Base-by-base conservation (phyloP, 2,329 filamentous ascomycete genomes). In the Chaetomium strumarium region DNA sequence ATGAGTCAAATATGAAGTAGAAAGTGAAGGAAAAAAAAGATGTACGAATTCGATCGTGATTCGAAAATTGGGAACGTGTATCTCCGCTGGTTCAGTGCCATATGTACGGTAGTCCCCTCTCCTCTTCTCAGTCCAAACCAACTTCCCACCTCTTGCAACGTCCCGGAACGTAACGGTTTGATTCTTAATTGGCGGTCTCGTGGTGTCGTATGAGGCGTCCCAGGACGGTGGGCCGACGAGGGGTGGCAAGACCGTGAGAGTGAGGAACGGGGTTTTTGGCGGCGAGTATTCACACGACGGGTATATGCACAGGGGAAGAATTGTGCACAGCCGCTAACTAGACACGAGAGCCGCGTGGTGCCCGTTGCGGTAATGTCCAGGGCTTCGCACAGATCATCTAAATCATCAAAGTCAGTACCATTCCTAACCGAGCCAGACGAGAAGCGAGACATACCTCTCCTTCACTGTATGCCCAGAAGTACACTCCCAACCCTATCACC, bases 401-500 rank as follows among this genome's bases (percentile, higher is more conserved):
- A 14, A 29, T 39, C 29, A 9, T 3, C 5, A 14, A 1, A 40
- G 31, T 51, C 16, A 57, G 29, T 34, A 3, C 24, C 1, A 8
- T 3, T 12, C 2, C 12, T 6, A 13, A 14, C 6, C 2, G 24
- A 24, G 24, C 24, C 24, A 24, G 24, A 24, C 2, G 10, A 14
- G 30, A 20, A 41, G 24, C 20, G 30, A 47, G 60, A 75, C 86
- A 67, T 72, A 96, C 91, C 85, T 99, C 93, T 71, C 93, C 93
- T 71, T 99, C 92, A 64, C 86, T 93, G 65, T 95, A 97, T 1
- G 89, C 93, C 91, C 91, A 96, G 64, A 97, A 96, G 70, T 97
- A 99, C 13, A 93, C 85, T 8, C 75, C 77, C 73, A 95, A 84
- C 17, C 86, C 92, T 57, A 96, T 80, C 24, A 95, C 68, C 68